A percentile compares a stretch with the other conserved stretches of the same genome.
Evolutionary conservation across 106 monocot species (phyloP).

Genomic region (Acorus gramineus): DNA sequence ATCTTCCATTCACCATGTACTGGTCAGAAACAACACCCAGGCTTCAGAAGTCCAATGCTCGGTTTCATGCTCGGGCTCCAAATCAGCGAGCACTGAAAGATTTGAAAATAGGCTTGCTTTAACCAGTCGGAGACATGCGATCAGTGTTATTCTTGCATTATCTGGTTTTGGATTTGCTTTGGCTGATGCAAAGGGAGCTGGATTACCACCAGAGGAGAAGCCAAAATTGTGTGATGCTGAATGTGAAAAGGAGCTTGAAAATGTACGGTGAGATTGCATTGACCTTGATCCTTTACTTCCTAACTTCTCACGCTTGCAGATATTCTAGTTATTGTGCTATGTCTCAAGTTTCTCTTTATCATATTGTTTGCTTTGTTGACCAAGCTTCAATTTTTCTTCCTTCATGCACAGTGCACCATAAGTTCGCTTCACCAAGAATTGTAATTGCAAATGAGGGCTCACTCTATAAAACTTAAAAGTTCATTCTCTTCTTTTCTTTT

Average conservation of each 20-base stretch:
- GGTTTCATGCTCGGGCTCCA: background rate
- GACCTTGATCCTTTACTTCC: background rate
- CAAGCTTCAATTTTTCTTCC: too few relatives aligned
- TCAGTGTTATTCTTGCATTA: conserved; percentile 25
- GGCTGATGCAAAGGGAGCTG: conserved; percentile 37
- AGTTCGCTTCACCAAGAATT: too few relatives aligned
- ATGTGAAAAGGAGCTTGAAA: conserved; percentile 94
- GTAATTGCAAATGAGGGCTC: too few relatives aligned
- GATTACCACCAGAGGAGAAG: conserved; percentile 82
- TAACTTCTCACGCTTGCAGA: background rate
- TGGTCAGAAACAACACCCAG: conserved; percentile 8
- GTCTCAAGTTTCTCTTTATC: too few relatives aligned
- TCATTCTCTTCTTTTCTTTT: too few relatives aligned
- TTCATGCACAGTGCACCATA: too few relatives aligned
- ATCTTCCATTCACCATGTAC: background rate
- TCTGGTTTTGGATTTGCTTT: conserved; percentile 22
- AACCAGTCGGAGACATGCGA: conserved; percentile 27
- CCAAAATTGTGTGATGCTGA: conserved; percentile 63
- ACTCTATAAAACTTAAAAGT: too few relatives aligned
- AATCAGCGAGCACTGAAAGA: background rate
- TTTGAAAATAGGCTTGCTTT: conserved; percentile 3
- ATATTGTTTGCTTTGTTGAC: too few relatives aligned
- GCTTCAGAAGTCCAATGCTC: conserved; percentile 16
- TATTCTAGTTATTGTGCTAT: too few relatives aligned
- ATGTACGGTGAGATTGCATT: conserved; percentile 73